Evolutionary conservation across 2,329 filamentous ascomycete species (phyloP).

Genomic region (Trichoderma oligosporum): DNA sequence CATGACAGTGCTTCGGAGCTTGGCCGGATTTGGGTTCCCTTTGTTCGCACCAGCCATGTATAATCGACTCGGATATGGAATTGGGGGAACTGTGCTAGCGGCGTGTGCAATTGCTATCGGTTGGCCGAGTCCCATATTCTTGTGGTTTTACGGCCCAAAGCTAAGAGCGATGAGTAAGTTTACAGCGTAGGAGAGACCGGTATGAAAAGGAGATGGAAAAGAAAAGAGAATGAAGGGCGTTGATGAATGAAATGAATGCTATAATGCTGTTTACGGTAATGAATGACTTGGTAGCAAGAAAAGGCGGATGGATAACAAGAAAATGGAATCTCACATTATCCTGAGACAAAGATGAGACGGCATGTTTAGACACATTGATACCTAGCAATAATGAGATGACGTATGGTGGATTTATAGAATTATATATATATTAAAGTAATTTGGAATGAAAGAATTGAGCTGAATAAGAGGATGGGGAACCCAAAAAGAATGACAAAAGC

Average conservation of each 20-base stretch:
- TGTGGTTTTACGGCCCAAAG: constrained; percentile 44
- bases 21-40: constrained; percentile 51
- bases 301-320: too few species aligned
- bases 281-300: too few species aligned
- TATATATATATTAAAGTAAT: too few species aligned
- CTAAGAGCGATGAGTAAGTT: constrained; percentile 34
- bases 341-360: too few species aligned
- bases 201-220: background rate
- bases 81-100: constrained; percentile 43
- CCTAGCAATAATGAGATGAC: too few species aligned
- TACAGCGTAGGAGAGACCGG: constrained; percentile 12
- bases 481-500: too few species aligned
- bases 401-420: too few species aligned
- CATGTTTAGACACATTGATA: too few species aligned
- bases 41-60: constrained; percentile 50
- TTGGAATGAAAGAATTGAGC: too few species aligned
- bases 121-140: constrained; percentile 41
- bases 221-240: background rate
- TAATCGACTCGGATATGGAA: constrained; percentile 38
- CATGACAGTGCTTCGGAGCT: constrained; percentile 42
- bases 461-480: too few species aligned
- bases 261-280: background rate
- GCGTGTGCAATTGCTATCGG: constrained; percentile 39
- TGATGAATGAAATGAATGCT: background rate
- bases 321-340: too few species aligned